phyloP scores from a whole-genome alignment of 2,329 filamentous ascomycete genomes.

The Alternaria rosae region DNA sequence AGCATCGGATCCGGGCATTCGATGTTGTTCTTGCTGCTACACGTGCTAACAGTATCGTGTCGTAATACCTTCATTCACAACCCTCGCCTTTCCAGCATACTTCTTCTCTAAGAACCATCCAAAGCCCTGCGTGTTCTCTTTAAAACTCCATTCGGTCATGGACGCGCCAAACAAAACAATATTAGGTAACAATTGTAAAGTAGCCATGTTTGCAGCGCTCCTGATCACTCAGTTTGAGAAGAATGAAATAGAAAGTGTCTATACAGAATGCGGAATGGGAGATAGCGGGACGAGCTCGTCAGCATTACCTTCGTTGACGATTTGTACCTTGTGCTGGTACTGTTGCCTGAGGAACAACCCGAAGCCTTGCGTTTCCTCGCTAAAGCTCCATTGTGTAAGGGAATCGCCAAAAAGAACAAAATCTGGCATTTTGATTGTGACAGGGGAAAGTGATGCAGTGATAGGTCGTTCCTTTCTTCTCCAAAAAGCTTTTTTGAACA shows the following conservation, averaged over 20 bases:
- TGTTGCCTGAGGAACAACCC: constrained; percentile 36
- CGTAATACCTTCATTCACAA: constrained; percentile 34
- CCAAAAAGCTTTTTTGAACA: not conserved
- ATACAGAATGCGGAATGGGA: too few species aligned
- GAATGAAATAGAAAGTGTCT: not conserved
- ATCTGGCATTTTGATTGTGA: constrained; percentile 17
- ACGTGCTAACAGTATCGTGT: not conserved
- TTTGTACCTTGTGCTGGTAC: constrained; percentile 36
- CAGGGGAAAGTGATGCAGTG: not conserved
- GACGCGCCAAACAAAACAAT: constrained; percentile 38
- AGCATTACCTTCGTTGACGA: constrained; percentile 42
- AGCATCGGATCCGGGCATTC: not conserved
- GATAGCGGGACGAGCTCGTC: not conserved
- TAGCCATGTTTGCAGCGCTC: not conserved
- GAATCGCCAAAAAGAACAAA: constrained; percentile 48
- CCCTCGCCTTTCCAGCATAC: constrained; percentile 25
- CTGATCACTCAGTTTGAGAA: not conserved
- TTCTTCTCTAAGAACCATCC: constrained; percentile 27
- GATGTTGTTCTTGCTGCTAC: not conserved
- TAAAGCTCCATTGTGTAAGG: constrained; percentile 44
- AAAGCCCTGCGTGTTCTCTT: constrained; percentile 26
- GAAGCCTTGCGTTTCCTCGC: constrained; percentile 35
- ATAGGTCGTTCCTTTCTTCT: not conserved
- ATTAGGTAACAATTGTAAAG: constrained; percentile 15
- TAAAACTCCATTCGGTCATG: constrained; percentile 33